A percentile compares a stretch with the other conserved stretches of the same genome.
Conservation (phyloP, 2,329 filamentous ascomycete species). For the Monosporascus sp. region DNA sequence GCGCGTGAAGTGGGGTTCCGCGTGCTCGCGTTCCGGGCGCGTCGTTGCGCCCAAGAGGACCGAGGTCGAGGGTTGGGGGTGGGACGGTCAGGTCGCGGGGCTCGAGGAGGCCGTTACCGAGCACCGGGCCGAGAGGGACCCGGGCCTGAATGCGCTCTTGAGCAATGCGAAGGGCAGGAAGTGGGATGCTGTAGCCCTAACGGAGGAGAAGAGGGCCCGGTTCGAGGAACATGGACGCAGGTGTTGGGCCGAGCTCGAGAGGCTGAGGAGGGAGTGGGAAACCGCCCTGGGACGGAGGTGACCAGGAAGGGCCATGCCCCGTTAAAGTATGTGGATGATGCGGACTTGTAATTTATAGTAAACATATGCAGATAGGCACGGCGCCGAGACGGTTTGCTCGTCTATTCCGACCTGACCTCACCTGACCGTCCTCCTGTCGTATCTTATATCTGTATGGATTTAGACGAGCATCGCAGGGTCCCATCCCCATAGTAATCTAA, state of each 20-base stretch:
- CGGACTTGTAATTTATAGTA: no score
- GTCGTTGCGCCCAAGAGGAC: slow-evolving; percentile 64
- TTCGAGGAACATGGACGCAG: slow-evolving; percentile 58
- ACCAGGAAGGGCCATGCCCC: neutral
- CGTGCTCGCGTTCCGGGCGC: slow-evolving; percentile 50
- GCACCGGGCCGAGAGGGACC: slow-evolving; percentile 38
- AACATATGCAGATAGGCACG: no score
- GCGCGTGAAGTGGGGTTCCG: slow-evolving; percentile 78
- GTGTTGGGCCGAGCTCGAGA: slow-evolving; percentile 69
- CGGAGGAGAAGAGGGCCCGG: slow-evolving; percentile 50
- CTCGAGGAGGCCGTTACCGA: slow-evolving; percentile 26
- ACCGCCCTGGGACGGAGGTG: slow-evolving; percentile 26
- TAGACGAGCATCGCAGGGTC: no score
- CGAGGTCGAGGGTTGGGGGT: slow-evolving; percentile 84
- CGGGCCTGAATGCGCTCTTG: slow-evolving; percentile 34
- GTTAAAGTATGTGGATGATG: no score
- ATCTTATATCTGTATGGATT: no score
- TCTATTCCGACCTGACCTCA: no score
- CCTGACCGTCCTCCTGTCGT: no score
- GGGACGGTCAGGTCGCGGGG: slow-evolving; percentile 52
- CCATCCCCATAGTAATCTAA: no score
- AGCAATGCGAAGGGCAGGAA: slow-evolving; percentile 54
- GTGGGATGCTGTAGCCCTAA: slow-evolving; percentile 52
- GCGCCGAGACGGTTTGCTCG: no score
- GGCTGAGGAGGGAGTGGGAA: slow-evolving; percentile 62